Evolutionary conservation across 768 basidiomycete species (phyloP).

Genomic region (Pulveroboletus sp.): DNA sequence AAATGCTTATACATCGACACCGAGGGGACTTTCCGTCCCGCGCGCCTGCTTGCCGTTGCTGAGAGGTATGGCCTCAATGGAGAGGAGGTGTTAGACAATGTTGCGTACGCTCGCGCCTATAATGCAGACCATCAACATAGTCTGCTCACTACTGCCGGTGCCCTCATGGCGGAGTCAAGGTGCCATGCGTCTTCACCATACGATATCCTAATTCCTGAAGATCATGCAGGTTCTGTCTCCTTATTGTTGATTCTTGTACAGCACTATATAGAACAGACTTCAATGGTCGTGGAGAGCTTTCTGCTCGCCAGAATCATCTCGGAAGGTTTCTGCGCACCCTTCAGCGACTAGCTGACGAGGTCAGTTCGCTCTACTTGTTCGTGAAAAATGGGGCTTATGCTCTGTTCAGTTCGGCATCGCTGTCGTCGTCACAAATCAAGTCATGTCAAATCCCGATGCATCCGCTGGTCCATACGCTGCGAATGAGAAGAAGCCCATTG

Average conservation of each 20-base stretch:
- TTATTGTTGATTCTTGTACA: slow-evolving; percentile 96
- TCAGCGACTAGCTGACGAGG: slow-evolving; percentile 94
- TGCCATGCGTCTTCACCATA: slow-evolving; percentile 33
- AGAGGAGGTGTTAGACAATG: slow-evolving; percentile 96
- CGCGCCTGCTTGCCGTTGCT: slow-evolving; percentile 88
- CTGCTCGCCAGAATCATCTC: slow-evolving; percentile 91
- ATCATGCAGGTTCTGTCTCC: slow-evolving; percentile 75
- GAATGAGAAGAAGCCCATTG: slow-evolving; percentile 97
- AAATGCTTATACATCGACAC: slow-evolving; percentile 99
- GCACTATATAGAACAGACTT: slow-evolving; percentile 95
- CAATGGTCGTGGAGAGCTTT: slow-evolving; percentile 90
- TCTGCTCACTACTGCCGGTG: slow-evolving; percentile 85
- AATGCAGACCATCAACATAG: slow-evolving; percentile 97
- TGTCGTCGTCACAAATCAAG: slow-evolving; percentile 96
- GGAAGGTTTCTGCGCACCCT: slow-evolving; percentile 93
- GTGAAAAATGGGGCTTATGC: slow-evolving; percentile 1
- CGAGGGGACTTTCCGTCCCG: slow-evolving; percentile 97
- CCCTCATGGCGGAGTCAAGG: slow-evolving; percentile 99
- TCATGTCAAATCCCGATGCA: slow-evolving; percentile 98
- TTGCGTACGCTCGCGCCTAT: slow-evolving; percentile 97
- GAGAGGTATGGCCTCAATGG: slow-evolving; percentile 96
- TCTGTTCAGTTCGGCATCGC: slow-evolving; percentile 85
- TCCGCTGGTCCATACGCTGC: slow-evolving; percentile 81
- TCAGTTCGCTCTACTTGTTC: slow-evolving; percentile 32
- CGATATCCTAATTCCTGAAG: slow-evolving; percentile 4